Conservation (phyloP, 192 early-diverging fungal genomes). For the Martensiomyces pterosporus region DNA sequence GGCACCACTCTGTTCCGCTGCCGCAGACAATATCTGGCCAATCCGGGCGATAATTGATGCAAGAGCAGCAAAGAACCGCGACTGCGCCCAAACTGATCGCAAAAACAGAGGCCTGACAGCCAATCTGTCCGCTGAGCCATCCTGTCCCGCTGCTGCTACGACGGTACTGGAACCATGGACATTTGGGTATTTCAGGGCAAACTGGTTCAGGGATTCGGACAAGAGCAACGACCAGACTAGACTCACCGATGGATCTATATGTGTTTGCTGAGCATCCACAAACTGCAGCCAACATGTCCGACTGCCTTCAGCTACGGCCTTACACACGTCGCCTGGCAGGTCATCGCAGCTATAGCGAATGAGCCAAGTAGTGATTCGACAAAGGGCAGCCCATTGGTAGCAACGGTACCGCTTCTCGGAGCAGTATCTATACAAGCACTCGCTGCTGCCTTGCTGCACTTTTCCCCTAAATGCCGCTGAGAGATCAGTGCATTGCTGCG, state of each 20-base stretch:
- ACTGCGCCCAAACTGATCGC: too few relatives aligned
- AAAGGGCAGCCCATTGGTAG: conserved; percentile 43
- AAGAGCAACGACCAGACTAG: conserved; percentile 32
- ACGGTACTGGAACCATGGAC: too few relatives aligned
- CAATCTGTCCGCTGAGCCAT: too few relatives aligned
- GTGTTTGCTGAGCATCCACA: background rate
- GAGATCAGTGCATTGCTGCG: too few relatives aligned
- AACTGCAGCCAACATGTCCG: conserved; percentile 35
- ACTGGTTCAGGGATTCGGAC: conserved; percentile 21
- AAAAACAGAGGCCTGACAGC: conserved; percentile 12
- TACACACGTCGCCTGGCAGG: background rate
- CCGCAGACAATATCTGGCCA: too few relatives aligned
- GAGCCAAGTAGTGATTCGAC: conserved; percentile 25
- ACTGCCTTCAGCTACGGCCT: conserved; percentile 17
- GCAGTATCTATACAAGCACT: too few relatives aligned
- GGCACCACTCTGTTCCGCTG: too few relatives aligned
- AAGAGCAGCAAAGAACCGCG: too few relatives aligned
- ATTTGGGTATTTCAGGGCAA: conserved; percentile 11
- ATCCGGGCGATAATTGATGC: too few relatives aligned
- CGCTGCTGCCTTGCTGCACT: too few relatives aligned
- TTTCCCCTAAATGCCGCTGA: too few relatives aligned
- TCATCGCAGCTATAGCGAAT: background rate
- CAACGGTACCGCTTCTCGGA: conserved; percentile 22
- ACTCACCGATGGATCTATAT: background rate
- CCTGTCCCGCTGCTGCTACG: too few relatives aligned